Conservation (phyloP, 352 stramenopile genomes). For the Aphanomyces stellatus region DNA sequence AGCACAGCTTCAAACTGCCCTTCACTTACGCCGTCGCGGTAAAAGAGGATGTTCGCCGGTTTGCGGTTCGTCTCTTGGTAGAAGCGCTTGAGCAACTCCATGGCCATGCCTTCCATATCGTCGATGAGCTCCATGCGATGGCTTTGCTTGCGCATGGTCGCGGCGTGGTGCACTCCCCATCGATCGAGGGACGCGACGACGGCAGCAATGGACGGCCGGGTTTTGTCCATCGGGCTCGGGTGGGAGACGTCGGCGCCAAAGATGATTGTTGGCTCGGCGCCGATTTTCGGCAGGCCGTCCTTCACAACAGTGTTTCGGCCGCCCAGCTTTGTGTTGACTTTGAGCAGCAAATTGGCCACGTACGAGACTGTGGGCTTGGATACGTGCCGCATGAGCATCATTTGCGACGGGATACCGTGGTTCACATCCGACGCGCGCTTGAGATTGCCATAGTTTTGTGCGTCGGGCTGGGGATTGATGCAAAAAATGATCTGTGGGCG, state of each 20-base stretch:
- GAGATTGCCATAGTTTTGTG: conserved; percentile 44
- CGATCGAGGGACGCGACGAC: conserved; percentile 71
- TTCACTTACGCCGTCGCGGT: conserved; percentile 81
- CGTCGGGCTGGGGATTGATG: conserved; percentile 40
- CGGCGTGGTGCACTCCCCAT: conserved; percentile 58
- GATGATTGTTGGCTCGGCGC: conserved; percentile 49
- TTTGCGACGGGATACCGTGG: conserved; percentile 61
- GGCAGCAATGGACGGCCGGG: conserved; percentile 63
- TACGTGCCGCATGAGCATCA: conserved; percentile 60
- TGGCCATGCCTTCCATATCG: conserved; percentile 49
- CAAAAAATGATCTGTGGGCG: conserved; percentile 48
- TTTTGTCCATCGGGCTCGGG: conserved; percentile 58
- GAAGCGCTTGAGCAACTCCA: conserved; percentile 65
- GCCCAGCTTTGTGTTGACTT: conserved; percentile 73
- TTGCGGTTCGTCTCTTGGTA: conserved; percentile 43
- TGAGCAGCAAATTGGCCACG: conserved; percentile 61
- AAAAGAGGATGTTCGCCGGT: conserved; percentile 72
- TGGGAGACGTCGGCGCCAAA: conserved; percentile 81
- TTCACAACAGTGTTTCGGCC: conserved; percentile 49
- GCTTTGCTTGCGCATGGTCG: conserved; percentile 53
- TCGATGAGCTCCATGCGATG: conserved; percentile 70
- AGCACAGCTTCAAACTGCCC: conserved; percentile 78
- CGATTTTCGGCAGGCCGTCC: conserved; percentile 33
- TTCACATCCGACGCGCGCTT: conserved; percentile 64
- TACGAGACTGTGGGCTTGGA: conserved; percentile 45